phyloP scores from a whole-genome alignment of 2,329 filamentous ascomycete genomes.

The Penicillium sp. region DNA sequence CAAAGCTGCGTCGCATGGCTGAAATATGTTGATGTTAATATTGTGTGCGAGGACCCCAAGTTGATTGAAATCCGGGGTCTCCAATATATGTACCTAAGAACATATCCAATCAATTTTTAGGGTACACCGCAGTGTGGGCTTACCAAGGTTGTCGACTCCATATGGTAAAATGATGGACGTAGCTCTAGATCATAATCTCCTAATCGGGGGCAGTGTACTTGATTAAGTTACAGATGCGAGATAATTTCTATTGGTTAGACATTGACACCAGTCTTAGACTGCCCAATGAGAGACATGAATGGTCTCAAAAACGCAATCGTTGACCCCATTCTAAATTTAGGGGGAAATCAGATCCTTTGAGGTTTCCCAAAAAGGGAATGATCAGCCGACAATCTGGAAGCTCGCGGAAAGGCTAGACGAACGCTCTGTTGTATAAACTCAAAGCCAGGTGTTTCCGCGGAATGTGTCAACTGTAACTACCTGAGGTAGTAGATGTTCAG shows the following conservation, averaged over 20 bases:
- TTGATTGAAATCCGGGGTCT: too few species aligned
- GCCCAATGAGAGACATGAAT: background rate
- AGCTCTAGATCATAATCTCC: background rate
- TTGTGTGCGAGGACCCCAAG: background rate
- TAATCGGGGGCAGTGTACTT: background rate
- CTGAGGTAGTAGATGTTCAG: background rate
- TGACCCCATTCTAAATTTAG: conserved; percentile 4
- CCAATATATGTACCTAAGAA: background rate
- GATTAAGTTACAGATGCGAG: background rate
- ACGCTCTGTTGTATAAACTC: background rate
- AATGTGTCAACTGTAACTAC: background rate
- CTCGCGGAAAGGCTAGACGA: background rate
- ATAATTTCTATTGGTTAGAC: background rate
- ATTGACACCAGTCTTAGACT: background rate
- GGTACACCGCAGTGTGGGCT: background rate
- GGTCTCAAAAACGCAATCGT: background rate
- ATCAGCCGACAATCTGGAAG: background rate
- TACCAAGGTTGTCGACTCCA: too few species aligned
- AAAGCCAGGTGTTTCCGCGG: background rate
- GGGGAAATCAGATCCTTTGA: background rate
- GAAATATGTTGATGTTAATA: background rate
- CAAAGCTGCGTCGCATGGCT: background rate
- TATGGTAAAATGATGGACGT: background rate
- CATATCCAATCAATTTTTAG: background rate
- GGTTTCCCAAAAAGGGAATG: background rate